phyloP scores from a whole-genome alignment of 176 grass and related monocot species.

The Bromus sterilis region DNA sequence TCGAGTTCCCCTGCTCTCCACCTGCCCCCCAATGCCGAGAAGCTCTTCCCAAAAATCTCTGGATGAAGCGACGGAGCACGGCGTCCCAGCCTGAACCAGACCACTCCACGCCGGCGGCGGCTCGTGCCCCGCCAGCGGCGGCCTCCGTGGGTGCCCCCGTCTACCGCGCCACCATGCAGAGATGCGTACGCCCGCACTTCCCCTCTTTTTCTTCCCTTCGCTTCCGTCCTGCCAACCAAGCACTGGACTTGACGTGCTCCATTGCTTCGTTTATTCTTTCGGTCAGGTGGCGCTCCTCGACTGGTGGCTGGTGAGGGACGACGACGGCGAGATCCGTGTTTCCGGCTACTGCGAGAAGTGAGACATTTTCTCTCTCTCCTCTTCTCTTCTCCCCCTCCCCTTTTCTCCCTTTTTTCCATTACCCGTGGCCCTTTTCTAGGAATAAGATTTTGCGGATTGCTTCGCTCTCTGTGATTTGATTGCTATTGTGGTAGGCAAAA shows the following conservation, averaged over 20 bases:
- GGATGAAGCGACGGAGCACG: neutral
- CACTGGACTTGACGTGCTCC: neutral
- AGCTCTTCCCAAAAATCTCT: neutral
- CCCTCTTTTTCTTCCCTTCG: neutral
- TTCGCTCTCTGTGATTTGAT: neutral
- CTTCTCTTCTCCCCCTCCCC: neutral
- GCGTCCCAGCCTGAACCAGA: neutral
- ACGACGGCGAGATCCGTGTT: slow-evolving; percentile 21
- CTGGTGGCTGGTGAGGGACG: slow-evolving; percentile 24
- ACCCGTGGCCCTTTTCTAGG: neutral
- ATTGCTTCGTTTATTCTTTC: neutral
- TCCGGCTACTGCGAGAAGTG: neutral
- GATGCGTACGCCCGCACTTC: neutral
- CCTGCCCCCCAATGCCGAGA: neutral
- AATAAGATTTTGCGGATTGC: neutral
- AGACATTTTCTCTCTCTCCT: neutral
- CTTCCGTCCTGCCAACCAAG: neutral
- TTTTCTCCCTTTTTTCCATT: neutral
- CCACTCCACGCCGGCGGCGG: neutral
- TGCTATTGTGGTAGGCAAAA: neutral
- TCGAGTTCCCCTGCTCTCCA: too few species aligned
- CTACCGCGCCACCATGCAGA: neutral
- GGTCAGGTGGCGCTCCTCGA: neutral
- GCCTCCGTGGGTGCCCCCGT: neutral
- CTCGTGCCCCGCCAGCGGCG: too few species aligned